Base-by-base conservation (phyloP, 1,139 yeast species). In the Scheffersomyces titani region DNA sequence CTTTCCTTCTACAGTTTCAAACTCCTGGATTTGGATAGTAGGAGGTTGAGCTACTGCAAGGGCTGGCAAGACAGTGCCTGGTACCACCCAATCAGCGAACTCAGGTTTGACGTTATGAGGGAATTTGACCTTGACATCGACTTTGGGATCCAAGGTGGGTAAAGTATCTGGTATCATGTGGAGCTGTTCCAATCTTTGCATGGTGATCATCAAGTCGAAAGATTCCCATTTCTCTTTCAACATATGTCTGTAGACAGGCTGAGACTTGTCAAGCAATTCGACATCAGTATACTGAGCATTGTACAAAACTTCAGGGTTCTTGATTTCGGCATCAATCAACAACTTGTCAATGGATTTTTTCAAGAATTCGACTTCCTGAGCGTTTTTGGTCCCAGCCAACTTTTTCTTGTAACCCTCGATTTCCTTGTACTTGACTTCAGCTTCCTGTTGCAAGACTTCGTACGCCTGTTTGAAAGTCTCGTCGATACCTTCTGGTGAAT, bases 111-210 rank as follows among this genome's bases (percentile, higher is more conserved):
- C 80, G 53, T 86, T 86, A 61, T 90, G 90, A 50, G 89, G 88
- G 70, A 94, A 94, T 72, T 85, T 88, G 52, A 96, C 71, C 54
- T 84, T 78, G 9, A 94, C 92, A 54, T 90, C 91, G 18, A 86
- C 96, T 61, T 81, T 76, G 19, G 99, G 98, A n/a, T 83, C 87
- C 57, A 94, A 74, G 0, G 98, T 92, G 22, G 98, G 96, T 69
- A 94, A 71, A 2, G 98, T 92, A 70, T 94, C 99, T 36, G 99
- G 99, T 61, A 96, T 90, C 53, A 92, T 92, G 54, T 84, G 84
- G 63, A 92, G 76, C 58, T 90, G 88, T 74, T 94, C 99, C 58
- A 96, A 74, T 76, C 98, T 86, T 76, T 94, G 98, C 91, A 91
- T 89, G 55, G 87, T 77, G 55, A 90, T 69, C 86, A 89, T 87